phyloP scores from a whole-genome alignment of 2,329 filamentous ascomycete genomes.

The Cladosporium colombiae region DNA sequence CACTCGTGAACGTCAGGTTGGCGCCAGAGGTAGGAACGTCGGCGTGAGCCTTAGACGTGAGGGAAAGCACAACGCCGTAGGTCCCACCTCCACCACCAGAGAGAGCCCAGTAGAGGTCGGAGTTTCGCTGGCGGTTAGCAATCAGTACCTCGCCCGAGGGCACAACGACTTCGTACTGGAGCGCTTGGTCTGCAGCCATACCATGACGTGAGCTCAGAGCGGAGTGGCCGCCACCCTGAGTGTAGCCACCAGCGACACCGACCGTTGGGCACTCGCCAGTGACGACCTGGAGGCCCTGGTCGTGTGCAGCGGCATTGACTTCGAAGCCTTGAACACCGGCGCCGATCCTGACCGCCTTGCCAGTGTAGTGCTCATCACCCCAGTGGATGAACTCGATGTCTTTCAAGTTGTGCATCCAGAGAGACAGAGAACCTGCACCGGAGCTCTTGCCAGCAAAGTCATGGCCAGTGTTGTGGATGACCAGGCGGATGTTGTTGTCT shows the following conservation, averaged over 20 bases:
- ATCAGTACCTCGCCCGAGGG: conserved; percentile 50
- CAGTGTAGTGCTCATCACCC: conserved; percentile 46
- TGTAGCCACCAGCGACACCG: conserved; percentile 61
- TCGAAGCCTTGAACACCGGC: conserved; percentile 56
- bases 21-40: conserved; percentile 48
- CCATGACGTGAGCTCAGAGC: conserved; percentile 56
- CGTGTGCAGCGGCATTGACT: conserved; percentile 49
- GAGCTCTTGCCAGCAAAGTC: conserved; percentile 58
- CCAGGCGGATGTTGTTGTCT: conserved; percentile 52
- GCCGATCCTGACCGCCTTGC: conserved; percentile 55
- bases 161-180: conserved; percentile 51
- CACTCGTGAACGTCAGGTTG: conserved; percentile 45
- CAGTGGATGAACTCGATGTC: conserved; percentile 49
- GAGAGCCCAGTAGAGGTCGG: conserved; percentile 65
- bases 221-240: conserved; percentile 62
- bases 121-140: conserved; percentile 50
- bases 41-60: conserved; percentile 56
- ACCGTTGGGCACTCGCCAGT: conserved; percentile 59
- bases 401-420: conserved; percentile 61
- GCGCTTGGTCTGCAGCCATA: conserved; percentile 60
- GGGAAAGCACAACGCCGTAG: conserved; percentile 58
- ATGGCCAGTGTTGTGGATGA: conserved; percentile 49
- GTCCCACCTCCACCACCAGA: conserved; percentile 61
- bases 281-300: conserved; percentile 52
- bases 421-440: conserved; percentile 57